phyloP scores from a whole-genome alignment of 257 asterid genomes.

The Rehmannia glutinosa region DNA sequence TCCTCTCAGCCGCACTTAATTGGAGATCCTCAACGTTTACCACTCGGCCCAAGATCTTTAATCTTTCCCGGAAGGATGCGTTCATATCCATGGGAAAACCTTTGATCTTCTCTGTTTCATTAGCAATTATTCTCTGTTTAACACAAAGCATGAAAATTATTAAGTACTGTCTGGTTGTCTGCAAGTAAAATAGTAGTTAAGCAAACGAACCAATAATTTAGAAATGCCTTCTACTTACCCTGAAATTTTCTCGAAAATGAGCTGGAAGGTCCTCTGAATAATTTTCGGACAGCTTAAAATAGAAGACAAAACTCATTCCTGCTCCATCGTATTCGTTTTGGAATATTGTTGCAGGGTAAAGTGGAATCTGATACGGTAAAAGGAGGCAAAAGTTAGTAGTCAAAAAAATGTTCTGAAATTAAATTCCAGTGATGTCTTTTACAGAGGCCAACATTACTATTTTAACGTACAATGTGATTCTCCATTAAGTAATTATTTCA shows the following conservation, averaged over 20 bases:
- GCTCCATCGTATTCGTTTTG: conserved; percentile 81
- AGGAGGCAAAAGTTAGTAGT: conserved; percentile 1
- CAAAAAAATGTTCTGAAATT: background rate
- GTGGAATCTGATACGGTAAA: conserved; percentile 56
- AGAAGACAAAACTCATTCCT: conserved; percentile 74
- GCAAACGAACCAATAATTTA: background rate
- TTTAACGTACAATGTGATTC: too few species aligned
- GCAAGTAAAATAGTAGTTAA: background rate
- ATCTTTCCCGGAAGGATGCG: conserved; percentile 72
- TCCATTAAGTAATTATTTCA: too few species aligned
- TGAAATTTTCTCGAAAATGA: conserved; percentile 75
- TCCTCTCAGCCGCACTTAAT: conserved; percentile 70
- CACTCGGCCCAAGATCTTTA: conserved; percentile 79
- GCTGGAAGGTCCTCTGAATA: conserved; percentile 65
- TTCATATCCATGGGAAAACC: conserved; percentile 70
- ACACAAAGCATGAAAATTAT: background rate
- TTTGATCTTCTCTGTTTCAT: conserved; percentile 73
- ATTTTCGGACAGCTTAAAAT: conserved; percentile 78
- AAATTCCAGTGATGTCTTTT: background rate
- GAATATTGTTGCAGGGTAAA: conserved; percentile 73
- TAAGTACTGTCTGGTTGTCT: background rate
- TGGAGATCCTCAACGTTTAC: conserved; percentile 70
- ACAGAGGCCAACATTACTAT: too few species aligned
- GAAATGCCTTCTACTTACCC: conserved; percentile 33
- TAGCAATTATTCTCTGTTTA: conserved; percentile 62